Percentiles rank a stretch among this genome's conserved stretches.
phyloP scores from a whole-genome alignment of 2,329 filamentous ascomycete species.

The Teratosphaeria gauchensis region DNA sequence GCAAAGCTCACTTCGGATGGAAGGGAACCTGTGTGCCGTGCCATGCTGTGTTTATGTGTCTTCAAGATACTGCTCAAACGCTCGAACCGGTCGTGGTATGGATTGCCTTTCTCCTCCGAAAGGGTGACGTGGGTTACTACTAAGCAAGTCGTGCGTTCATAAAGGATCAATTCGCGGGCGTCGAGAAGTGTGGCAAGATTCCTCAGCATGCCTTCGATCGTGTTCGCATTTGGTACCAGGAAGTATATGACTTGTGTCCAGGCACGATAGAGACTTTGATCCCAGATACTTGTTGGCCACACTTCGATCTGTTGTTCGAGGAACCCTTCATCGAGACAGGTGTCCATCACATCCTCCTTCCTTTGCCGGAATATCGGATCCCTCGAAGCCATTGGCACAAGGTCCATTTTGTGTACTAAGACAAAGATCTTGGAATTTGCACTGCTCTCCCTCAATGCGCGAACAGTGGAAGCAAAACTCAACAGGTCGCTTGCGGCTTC shows the following conservation, averaged over 20 bases:
- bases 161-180: slow-evolving; percentile 87
- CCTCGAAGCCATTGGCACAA: slow-evolving; percentile 68
- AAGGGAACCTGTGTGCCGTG: slow-evolving; percentile 68
- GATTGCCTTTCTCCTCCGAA: slow-evolving; percentile 62
- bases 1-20: slow-evolving; percentile 73
- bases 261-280: slow-evolving; percentile 94
- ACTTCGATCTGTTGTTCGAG: slow-evolving; percentile 56
- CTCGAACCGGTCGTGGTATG: slow-evolving; percentile 87
- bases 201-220: slow-evolving; percentile 78
- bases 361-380: slow-evolving; percentile 78
- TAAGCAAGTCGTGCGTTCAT: slow-evolving; percentile 91
- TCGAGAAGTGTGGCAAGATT: slow-evolving; percentile 77
- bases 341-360: slow-evolving; percentile 63
- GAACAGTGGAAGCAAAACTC: slow-evolving; percentile 84
- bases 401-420: slow-evolving; percentile 97
- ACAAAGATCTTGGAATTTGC: slow-evolving; percentile 77
- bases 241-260: slow-evolving; percentile 98
- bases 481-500: slow-evolving; percentile 89
- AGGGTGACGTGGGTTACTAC: slow-evolving; percentile 90
- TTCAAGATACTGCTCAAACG: slow-evolving; percentile 96
- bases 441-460: slow-evolving; percentile 78
- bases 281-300: slow-evolving; percentile 96
- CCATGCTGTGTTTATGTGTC: slow-evolving; percentile 80
- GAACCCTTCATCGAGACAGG: slow-evolving; percentile 54
- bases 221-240: slow-evolving; percentile 82